phyloP scores from a whole-genome alignment of 75 land plant genomes.

The Azolla pinnata region DNA sequence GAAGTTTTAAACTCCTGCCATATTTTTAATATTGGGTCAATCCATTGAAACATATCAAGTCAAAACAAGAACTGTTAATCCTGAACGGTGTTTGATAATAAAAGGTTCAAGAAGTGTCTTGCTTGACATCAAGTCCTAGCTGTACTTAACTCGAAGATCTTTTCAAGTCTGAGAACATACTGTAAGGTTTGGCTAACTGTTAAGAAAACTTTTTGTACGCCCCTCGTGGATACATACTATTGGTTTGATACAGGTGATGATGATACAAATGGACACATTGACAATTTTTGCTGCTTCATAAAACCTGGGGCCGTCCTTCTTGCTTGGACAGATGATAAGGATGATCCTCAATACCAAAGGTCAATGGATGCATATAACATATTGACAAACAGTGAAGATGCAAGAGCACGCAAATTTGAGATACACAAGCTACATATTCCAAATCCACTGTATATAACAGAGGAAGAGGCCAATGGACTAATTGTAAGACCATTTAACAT shows the following conservation, averaged over 20 bases:
- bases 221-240: no score
- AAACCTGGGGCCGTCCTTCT: conserved; percentile 77
- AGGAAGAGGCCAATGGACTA: conserved; percentile 65
- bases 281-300: conserved; percentile 91
- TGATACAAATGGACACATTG: conserved; percentile 94
- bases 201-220: no score
- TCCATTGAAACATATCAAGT: no score
- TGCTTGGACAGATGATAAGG: conserved; percentile 75
- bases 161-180: not conserved
- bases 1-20: no score
- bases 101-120: no score
- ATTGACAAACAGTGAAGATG: conserved; percentile 65
- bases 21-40: no score
- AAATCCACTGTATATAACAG: conserved; percentile 66
- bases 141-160: no score
- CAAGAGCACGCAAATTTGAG: conserved; percentile 57
- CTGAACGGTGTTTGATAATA: no score
- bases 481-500: no score
- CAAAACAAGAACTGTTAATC: no score
- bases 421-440: conserved; percentile 69
- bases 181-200: not conserved
- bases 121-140: no score
- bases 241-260: conserved; percentile 59
- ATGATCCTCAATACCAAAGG: conserved; percentile 71
- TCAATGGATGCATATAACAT: conserved; percentile 61